phyloP scores from a whole-genome alignment of 2,329 filamentous ascomycete genomes.

The Colletotrichum nymphaeae region DNA sequence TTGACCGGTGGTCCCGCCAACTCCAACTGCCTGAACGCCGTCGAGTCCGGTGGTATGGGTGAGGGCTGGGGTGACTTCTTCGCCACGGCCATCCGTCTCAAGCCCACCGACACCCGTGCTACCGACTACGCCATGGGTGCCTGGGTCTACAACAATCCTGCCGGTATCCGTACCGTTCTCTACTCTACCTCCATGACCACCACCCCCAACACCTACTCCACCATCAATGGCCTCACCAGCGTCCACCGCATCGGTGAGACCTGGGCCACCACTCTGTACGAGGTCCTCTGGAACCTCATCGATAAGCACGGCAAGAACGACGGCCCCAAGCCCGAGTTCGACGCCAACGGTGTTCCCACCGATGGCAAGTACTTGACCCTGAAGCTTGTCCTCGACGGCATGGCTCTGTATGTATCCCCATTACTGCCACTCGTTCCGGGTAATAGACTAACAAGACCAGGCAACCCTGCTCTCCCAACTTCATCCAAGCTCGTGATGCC shows the following conservation, averaged over 20 bases:
- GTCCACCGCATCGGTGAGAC: constrained; percentile 63
- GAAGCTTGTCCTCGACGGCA: constrained; percentile 63
- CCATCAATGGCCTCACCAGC: constrained; percentile 49
- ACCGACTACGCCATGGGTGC: constrained; percentile 61
- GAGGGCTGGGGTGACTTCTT: constrained; percentile 70
- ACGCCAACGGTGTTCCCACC: constrained; percentile 56
- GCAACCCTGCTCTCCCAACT: constrained; percentile 67
- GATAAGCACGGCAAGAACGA: constrained; percentile 65
- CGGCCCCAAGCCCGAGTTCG: constrained; percentile 52
- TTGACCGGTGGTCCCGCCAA: constrained; percentile 69
- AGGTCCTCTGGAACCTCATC: constrained; percentile 68
- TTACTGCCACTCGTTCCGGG: background rate
- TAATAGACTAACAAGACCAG: constrained; percentile 28
- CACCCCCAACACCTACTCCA: constrained; percentile 63
- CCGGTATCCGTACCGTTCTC: constrained; percentile 60
- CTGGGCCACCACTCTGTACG: constrained; percentile 65
- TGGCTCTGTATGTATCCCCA: constrained; percentile 54
- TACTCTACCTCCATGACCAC: constrained; percentile 62
- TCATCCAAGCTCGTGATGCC: constrained; percentile 63
- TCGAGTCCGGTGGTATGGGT: constrained; percentile 67
- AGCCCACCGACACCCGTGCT: constrained; percentile 55
- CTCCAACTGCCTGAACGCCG: constrained; percentile 55
- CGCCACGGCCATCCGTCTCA: constrained; percentile 61
- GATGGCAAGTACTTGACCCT: constrained; percentile 64
- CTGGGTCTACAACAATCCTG: constrained; percentile 57